These are phyloP conservation scores for Neurospora terricola DNA, from an alignment of 495 filamentous ascomycete genomes.

Conservation along the genomic window DNA sequence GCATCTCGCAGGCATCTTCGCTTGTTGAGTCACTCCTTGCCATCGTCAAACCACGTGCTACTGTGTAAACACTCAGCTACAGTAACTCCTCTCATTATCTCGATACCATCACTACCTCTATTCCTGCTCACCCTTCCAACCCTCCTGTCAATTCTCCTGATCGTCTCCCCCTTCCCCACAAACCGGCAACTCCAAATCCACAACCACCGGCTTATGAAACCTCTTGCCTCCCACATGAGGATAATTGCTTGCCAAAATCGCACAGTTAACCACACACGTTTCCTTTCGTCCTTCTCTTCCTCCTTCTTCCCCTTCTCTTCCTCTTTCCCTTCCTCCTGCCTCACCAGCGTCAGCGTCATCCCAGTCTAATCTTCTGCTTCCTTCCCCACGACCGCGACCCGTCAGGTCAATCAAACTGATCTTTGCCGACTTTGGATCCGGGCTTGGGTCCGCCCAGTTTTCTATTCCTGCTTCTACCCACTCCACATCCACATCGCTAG, in stretches of 20 bases:
- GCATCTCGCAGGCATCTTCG: no score
- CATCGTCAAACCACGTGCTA: no score
- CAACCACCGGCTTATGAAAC: constrained; percentile 67
- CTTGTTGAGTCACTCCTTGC: no score
- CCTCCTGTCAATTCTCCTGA: background rate
- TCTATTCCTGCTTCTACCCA: constrained; percentile 19
- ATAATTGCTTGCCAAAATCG: constrained; percentile 58
- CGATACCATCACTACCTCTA: background rate
- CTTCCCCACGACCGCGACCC: constrained; percentile 8
- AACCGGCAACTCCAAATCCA: constrained; percentile 66
- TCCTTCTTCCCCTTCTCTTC: constrained; percentile 22
- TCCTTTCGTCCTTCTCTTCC: constrained; percentile 36
- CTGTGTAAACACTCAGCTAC: no score
- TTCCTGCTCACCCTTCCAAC: background rate
- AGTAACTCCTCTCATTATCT: background rate
- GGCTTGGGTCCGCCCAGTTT: constrained; percentile 29
- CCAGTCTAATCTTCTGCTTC: constrained; percentile 23
- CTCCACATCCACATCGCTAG: no score
- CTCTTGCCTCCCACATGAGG: constrained; percentile 47
- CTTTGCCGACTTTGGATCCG: constrained; percentile 27
- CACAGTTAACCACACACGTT: constrained; percentile 70
- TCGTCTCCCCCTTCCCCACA: constrained; percentile 17
- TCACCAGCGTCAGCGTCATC: constrained; percentile 14
- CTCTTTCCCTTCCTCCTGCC: constrained; percentile 30
- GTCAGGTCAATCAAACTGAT: constrained; percentile 36